Evolutionary conservation across 2,329 filamentous ascomycete species (phyloP).

Genomic region (Aureobasidium pullulans): DNA sequence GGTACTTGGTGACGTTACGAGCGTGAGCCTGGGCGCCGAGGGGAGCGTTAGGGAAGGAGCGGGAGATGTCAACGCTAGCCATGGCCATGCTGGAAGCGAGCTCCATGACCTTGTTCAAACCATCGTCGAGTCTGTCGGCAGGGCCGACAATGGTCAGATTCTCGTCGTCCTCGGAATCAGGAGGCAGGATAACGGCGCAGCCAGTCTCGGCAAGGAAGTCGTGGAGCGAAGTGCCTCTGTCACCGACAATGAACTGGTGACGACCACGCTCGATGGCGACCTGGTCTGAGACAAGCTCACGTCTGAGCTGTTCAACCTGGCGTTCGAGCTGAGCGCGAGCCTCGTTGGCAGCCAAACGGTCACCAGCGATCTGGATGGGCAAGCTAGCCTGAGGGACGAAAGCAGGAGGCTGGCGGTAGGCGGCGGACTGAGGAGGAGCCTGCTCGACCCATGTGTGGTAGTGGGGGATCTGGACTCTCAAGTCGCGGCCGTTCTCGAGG

Average conservation of each 20-base stretch:
- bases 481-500: constrained; percentile 64
- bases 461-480: constrained; percentile 75
- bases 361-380: constrained; percentile 79
- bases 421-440: constrained; percentile 56
- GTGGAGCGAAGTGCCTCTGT: constrained; percentile 69
- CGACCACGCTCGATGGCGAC: constrained; percentile 75
- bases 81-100: constrained; percentile 81
- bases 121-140: constrained; percentile 62
- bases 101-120: constrained; percentile 77
- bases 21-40: constrained; percentile 71
- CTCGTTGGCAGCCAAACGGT: constrained; percentile 73
- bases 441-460: constrained; percentile 67
- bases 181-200: constrained; percentile 76
- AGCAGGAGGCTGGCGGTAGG: constrained; percentile 56
- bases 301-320: constrained; percentile 66
- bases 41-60: constrained; percentile 67
- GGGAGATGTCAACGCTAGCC: constrained; percentile 72
- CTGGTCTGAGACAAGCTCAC: constrained; percentile 69
- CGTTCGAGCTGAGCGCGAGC: constrained; percentile 75
- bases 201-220: constrained; percentile 88
- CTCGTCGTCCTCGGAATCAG: constrained; percentile 69
- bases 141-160: constrained; percentile 80
- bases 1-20: constrained; percentile 77
- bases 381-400: constrained; percentile 67
- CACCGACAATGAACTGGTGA: constrained; percentile 91